Evolutionary conservation across 2,329 filamentous ascomycete genomes (phyloP).

Genomic region (Penicillium fuscoglaucum): DNA sequence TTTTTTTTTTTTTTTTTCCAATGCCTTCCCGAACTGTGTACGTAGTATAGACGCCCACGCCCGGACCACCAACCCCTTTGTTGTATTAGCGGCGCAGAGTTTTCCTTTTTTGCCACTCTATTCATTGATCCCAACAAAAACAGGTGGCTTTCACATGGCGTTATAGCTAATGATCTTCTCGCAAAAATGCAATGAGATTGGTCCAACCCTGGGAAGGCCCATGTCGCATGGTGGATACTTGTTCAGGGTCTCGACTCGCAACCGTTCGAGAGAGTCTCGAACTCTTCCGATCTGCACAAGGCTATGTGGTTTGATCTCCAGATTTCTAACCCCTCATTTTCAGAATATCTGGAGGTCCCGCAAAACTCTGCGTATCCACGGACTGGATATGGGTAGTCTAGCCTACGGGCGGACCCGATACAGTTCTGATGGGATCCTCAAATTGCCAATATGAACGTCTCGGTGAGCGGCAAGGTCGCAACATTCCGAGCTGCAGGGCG

Average conservation of each 20-base stretch:
- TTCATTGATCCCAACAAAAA: constrained; percentile 11
- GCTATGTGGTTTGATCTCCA: constrained; percentile 14
- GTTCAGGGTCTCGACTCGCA: constrained; percentile 14
- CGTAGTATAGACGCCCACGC: constrained; percentile 10
- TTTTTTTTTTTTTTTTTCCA: background rate
- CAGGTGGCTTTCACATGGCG: constrained; percentile 6
- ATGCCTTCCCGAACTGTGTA: background rate
- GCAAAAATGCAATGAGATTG: background rate
- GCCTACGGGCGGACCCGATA: background rate
- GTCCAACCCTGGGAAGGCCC: background rate
- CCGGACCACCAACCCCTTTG: constrained; percentile 16
- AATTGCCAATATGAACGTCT: constrained; percentile 12
- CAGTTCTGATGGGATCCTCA: constrained; percentile 3
- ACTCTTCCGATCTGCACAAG: constrained; percentile 8
- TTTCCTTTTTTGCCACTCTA: constrained; percentile 21
- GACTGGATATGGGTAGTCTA: background rate
- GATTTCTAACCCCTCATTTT: constrained; percentile 8
- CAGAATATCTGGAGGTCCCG: constrained; percentile 5
- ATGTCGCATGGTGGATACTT: background rate
- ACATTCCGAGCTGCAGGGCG: constrained; percentile 20
- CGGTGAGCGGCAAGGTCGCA: constrained; percentile 18
- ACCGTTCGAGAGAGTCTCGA: constrained; percentile 10
- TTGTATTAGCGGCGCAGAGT: constrained; percentile 19
- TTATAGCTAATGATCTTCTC: constrained; percentile 1
- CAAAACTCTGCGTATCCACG: constrained; percentile 6